phyloP scores from a whole-genome alignment of 352 stramenopile species.

The Phytophthora cryptogea region DNA sequence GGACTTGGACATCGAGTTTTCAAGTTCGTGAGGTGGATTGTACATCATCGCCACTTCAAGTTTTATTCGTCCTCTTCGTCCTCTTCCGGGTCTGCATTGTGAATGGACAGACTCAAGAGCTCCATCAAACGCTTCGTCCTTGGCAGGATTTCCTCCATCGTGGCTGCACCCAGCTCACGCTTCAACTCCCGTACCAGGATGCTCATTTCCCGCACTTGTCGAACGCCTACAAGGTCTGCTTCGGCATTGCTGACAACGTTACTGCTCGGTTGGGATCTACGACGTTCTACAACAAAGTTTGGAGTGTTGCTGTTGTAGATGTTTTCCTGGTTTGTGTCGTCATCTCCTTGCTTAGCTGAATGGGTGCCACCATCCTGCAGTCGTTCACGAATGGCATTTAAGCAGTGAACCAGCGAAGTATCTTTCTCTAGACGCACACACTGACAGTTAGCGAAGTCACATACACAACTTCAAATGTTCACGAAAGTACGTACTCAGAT shows the following conservation, averaged over 20 bases:
- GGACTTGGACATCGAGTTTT: no score
- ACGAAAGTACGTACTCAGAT: conserved; percentile 57
- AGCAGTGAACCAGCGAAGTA: conserved; percentile 47
- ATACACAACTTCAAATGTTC: not conserved
- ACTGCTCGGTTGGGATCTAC: conserved; percentile 8
- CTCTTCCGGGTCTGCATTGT: conserved; percentile 36
- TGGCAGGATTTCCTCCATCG: conserved; percentile 77
- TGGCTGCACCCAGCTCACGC: conserved; percentile 71
- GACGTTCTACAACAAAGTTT: conserved; percentile 76
- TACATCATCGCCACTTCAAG: not conserved
- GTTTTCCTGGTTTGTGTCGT: conserved; percentile 24
- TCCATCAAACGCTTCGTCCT: conserved; percentile 84
- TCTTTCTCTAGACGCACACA: conserved; percentile 39
- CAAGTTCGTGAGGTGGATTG: not conserved
- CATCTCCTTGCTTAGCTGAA: conserved; percentile 1
- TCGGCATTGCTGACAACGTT: conserved; percentile 16
- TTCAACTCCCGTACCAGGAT: conserved; percentile 75
- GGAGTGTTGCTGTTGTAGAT: conserved; percentile 11
- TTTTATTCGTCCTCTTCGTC: conserved; percentile 44
- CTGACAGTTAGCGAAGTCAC: not conserved
- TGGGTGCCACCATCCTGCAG: conserved; percentile 25
- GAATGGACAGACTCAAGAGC: conserved; percentile 74
- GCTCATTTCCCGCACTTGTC: conserved; percentile 75
- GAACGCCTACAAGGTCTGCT: conserved; percentile 54
- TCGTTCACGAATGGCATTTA: conserved; percentile 54